Base-by-base conservation (phyloP, 2,329 filamentous ascomycete species). In the Elsinoe arachidis region DNA sequence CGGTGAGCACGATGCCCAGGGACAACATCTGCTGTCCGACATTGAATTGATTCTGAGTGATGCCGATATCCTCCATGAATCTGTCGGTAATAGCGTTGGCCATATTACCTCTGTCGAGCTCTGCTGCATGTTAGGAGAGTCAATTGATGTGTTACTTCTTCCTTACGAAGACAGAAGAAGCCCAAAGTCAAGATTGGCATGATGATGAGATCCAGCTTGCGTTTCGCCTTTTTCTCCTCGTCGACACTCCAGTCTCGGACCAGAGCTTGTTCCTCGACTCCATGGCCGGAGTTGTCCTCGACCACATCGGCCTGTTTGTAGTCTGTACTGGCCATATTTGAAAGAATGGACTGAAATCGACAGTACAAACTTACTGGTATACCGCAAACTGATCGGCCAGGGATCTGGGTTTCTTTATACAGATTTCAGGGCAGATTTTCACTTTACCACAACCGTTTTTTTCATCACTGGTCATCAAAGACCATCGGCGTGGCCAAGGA, bases 1-100 rank as follows among this genome's bases (percentile, higher is more conserved):
- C 67, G 52, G 66, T 64, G 17, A 69, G 63, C 3, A 69, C 67
- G 54, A 69, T 69, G 17, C 67, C 67, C 2, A 68, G 61, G 0
- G 66, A 69, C 7, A 69, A 61, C 62, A 69, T 67, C 49, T 69
- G 67, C 51, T 69, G 67, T 23, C 67, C 67, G 12, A 69, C 62
- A 14, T 69, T 69, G 63, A 68, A 69, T 15, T 69, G 63, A 34
- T 68, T 59, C 37, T 69, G 67, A 3, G 57, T 65, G 56, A 69
- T 68, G 19, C 62, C 61, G 15, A 69, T 58, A 53, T 69, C 67
- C 53, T 67, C 60, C 56, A 66, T 60, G 44, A 69, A 68, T 51
- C 61, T 62, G 57, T 69, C 66, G 2, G 67, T 68, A 30, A 68
- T 61, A 15, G 67, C 67, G 43, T 68, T 68, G 1, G 65, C 66